These are phyloP conservation scores for Arabis alpina DNA, from an alignment of 345 rosid genomes.

Conservation along the genomic window DNA sequence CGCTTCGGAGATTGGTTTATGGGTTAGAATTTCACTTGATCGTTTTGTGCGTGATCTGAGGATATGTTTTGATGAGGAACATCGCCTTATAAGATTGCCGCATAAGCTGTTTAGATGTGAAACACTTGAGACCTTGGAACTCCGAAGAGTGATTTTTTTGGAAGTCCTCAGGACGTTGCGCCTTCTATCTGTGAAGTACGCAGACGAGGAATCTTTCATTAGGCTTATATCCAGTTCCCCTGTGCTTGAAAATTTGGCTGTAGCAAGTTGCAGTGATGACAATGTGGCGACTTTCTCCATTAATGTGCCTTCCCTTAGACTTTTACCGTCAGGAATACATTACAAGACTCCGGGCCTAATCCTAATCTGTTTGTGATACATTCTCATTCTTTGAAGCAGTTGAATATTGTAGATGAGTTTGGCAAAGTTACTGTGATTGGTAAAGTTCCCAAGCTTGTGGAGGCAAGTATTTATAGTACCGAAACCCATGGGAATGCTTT, in stretches of 20 bases:
- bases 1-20: too few relatives aligned
- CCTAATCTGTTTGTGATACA: conserved; percentile 5
- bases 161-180: background rate
- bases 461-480: background rate
- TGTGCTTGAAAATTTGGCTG: conserved; percentile 7
- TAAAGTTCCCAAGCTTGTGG: conserved; percentile 6
- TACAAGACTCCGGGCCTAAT: too few relatives aligned
- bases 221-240: conserved; percentile 17
- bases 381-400: conserved; percentile 14
- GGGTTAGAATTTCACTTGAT: too few relatives aligned
- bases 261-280: background rate
- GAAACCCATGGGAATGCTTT: background rate
- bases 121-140: conserved; percentile 24
- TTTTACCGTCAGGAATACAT: background rate
- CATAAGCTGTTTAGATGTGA: background rate
- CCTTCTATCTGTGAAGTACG: too few relatives aligned
- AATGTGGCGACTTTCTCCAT: conserved; percentile 2
- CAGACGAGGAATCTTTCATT: conserved; percentile 12
- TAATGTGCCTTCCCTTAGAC: background rate
- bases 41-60: too few relatives aligned
- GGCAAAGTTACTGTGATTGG: background rate
- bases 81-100: too few relatives aligned
- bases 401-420: background rate
- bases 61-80: too few relatives aligned
- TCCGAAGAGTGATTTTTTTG: background rate